These are phyloP conservation scores for Mycena vitilis DNA, from an alignment of 768 basidiomycete species.

Conservation along the genomic window DNA sequence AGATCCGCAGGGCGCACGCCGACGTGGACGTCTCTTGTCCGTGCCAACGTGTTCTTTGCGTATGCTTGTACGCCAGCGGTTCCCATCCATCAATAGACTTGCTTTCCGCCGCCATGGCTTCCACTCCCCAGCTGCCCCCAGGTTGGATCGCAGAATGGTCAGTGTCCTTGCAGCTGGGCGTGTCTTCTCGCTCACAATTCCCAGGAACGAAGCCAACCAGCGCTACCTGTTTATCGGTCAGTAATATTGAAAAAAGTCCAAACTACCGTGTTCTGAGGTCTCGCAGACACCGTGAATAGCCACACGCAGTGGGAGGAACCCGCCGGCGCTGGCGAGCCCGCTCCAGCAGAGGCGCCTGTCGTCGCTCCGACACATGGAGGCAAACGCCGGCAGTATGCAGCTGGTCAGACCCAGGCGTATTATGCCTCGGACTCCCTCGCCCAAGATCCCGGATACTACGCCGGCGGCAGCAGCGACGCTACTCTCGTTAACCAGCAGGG, in stretches of 20 bases:
- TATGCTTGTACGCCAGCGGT: constrained; percentile 34
- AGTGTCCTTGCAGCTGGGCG: neutral
- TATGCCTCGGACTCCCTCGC: constrained; percentile 61
- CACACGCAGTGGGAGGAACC: constrained; percentile 93
- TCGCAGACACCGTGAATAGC: constrained; percentile 82
- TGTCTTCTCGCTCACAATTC: constrained; percentile 1
- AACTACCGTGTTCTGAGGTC: constrained; percentile 35
- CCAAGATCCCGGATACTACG: constrained; percentile 56
- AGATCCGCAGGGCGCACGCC: too few relatives aligned
- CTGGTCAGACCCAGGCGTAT: constrained; percentile 92
- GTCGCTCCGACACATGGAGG: constrained; percentile 52
- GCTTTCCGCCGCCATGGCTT: constrained; percentile 54
- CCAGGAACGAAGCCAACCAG: constrained; percentile 84
- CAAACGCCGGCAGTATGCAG: constrained; percentile 93
- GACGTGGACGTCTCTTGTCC: too few relatives aligned
- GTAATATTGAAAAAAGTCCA: constrained; percentile 42
- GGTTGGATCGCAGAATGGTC: constrained; percentile 97
- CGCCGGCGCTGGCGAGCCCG: constrained; percentile 46
- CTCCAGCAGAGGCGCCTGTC: constrained; percentile 49
- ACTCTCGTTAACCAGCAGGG: constrained; percentile 35
- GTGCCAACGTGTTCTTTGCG: constrained; percentile 34
- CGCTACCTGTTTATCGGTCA: constrained; percentile 91
- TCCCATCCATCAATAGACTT: constrained; percentile 32
- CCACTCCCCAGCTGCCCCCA: constrained; percentile 76
- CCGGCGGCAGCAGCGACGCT: constrained; percentile 49